Evolutionary conservation across 805 yeast species (phyloP).

Genomic region (Starmerella sp.): DNA sequence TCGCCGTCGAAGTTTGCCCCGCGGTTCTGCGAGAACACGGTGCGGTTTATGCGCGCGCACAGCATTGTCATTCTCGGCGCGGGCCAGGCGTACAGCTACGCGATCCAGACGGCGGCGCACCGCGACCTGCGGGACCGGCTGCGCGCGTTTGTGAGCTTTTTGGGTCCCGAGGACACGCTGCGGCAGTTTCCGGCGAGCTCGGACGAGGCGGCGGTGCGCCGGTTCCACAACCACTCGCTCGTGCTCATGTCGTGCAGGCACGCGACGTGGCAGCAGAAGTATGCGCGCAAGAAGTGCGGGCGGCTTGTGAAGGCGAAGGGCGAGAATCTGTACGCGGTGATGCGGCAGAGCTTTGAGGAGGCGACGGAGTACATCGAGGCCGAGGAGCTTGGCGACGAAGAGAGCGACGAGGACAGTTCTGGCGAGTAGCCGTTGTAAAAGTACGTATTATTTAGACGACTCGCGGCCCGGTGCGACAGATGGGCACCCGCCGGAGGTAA

Average conservation of each 20-base stretch:
- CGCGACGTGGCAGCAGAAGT: conserved; percentile 79
- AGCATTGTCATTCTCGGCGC: conserved; percentile 73
- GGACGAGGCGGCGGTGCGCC: conserved; percentile 81
- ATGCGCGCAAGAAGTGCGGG: conserved; percentile 75
- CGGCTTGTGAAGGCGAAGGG: conserved; percentile 64
- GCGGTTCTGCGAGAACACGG: conserved; percentile 83
- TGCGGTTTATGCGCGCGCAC: conserved; percentile 60
- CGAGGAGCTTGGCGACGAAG: conserved; percentile 17
- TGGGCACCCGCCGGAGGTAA: too few species aligned
- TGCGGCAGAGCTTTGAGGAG: conserved; percentile 75
- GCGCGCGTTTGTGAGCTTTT: conserved; percentile 57
- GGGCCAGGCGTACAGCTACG: conserved; percentile 81
- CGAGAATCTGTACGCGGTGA: conserved; percentile 64
- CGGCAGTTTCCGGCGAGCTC: conserved; percentile 73
- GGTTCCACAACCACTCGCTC: conserved; percentile 81
- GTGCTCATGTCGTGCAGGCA: conserved; percentile 67
- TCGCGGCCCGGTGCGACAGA: too few species aligned
- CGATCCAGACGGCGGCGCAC: conserved; percentile 80
- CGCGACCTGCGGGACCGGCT: conserved; percentile 55
- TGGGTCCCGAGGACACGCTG: conserved; percentile 51
- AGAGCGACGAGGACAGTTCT: neutral
- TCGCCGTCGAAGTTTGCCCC: conserved; percentile 35
- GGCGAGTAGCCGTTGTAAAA: neutral
- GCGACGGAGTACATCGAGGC: conserved; percentile 60
- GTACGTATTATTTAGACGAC: too few species aligned